These are phyloP conservation scores for Pouteria campechiana DNA, from an alignment of 179 eudicot genomes.

Conservation along the genomic window DNA sequence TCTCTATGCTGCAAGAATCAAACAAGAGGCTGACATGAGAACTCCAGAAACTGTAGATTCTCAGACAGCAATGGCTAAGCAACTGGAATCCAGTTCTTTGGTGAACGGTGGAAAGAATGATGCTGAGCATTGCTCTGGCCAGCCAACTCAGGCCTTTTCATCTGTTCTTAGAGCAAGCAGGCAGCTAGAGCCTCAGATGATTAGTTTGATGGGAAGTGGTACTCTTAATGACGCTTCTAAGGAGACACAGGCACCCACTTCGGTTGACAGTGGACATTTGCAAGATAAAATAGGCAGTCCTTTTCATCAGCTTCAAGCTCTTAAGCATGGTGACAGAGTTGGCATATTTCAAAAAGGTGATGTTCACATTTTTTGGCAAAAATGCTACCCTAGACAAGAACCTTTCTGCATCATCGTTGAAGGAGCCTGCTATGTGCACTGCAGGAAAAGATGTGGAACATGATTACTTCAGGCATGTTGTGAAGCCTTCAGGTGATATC, in stretches of 20 bases:
- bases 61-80: constrained; percentile 21
- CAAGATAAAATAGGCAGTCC: constrained; percentile 29
- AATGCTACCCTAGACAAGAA: too few relatives aligned
- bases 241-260: constrained; percentile 20
- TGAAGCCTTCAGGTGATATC: too few relatives aligned
- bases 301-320: constrained; percentile 23
- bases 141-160: constrained; percentile 15
- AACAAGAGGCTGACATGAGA: constrained; percentile 29
- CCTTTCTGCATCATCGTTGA: too few relatives aligned
- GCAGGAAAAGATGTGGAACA: too few relatives aligned
- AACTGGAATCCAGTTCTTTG: constrained; percentile 23
- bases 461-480: too few relatives aligned
- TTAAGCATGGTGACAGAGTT: too few relatives aligned
- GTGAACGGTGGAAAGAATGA: constrained; percentile 18
- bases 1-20: constrained; percentile 16
- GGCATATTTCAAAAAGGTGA: too few relatives aligned
- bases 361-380: too few relatives aligned
- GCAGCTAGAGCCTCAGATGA: constrained; percentile 45
- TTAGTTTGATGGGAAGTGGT: constrained; percentile 32
- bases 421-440: too few relatives aligned
- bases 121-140: constrained; percentile 22
- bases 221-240: constrained; percentile 24
- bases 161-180: constrained; percentile 24
- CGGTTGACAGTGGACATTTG: constrained; percentile 23
- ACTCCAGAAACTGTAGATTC: constrained; percentile 27